phyloP scores from a whole-genome alignment of 306 rosid genomes.

The Corylus avellana region DNA sequence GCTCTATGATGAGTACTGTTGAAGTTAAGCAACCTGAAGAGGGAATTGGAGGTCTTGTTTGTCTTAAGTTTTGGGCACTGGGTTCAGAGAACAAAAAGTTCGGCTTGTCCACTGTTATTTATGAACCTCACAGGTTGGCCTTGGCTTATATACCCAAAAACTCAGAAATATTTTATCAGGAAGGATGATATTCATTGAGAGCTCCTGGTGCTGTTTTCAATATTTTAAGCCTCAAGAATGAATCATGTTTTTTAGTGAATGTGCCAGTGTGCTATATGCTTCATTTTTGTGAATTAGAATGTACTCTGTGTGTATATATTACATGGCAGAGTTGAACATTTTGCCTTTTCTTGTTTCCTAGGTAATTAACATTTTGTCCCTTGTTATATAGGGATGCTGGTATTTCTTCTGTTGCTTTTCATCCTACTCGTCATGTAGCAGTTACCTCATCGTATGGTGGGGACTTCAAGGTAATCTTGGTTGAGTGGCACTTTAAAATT shows the following conservation, averaged over 20 bases:
- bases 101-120: constrained; percentile 72
- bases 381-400: constrained; percentile 66
- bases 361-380: neutral
- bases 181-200: neutral
- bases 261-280: constrained; percentile 3
- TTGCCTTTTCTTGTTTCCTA: neutral
- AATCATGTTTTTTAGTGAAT: neutral
- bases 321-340: constrained; percentile 14
- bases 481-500: constrained; percentile 2
- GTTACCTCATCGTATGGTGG: constrained; percentile 88
- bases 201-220: constrained; percentile 2
- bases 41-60: constrained; percentile 79
- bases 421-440: constrained; percentile 72
- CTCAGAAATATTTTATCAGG: neutral
- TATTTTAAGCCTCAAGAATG: constrained; percentile 4
- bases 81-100: constrained; percentile 60
- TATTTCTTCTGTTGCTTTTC: constrained; percentile 75
- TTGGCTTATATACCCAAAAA: constrained; percentile 17
- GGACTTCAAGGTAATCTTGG: constrained; percentile 80
- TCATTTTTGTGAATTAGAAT: constrained; percentile 14
- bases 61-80: constrained; percentile 88
- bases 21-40: constrained; percentile 85
- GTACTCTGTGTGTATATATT: constrained; percentile 11
- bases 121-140: constrained; percentile 92
- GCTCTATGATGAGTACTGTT: constrained; percentile 84